These are phyloP conservation scores for Vinca major DNA, from an alignment of 305 asterid species.

Conservation along the genomic window DNA sequence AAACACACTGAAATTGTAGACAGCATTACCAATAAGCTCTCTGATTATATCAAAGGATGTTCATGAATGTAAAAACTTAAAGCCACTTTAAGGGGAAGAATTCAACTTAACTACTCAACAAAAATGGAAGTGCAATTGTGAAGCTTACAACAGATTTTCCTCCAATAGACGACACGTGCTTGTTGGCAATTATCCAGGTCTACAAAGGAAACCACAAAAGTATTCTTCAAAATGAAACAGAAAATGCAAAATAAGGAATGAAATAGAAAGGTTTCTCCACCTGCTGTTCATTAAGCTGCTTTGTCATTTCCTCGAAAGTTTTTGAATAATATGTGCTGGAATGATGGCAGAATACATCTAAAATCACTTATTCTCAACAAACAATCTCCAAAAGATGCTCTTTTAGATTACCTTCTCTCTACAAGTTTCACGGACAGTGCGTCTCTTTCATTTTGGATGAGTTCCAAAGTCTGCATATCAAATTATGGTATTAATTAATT, in stretches of 20 bases:
- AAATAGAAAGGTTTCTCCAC: conserved; percentile 30
- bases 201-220: conserved; percentile 9
- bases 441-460: conserved; percentile 62
- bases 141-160: conserved; percentile 11
- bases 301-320: conserved; percentile 34
- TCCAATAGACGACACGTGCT: background rate
- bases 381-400: conserved; percentile 13
- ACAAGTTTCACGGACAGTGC: conserved; percentile 44
- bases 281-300: conserved; percentile 52
- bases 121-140: background rate
- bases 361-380: conserved; percentile 16
- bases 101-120: background rate
- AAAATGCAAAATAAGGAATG: background rate
- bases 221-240: background rate
- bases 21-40: background rate
- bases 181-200: conserved; percentile 15
- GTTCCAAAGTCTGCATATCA: conserved; percentile 50
- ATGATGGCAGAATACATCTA: conserved; percentile 22
- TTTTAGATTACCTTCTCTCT: conserved; percentile 49
- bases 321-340: conserved; percentile 47
- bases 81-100: background rate
- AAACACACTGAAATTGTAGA: background rate
- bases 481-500: background rate
- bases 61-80: background rate
- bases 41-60: background rate